Base-by-base conservation (phyloP, 495 filamentous ascomycete species). In the Massariosphaeria phaeospora region DNA sequence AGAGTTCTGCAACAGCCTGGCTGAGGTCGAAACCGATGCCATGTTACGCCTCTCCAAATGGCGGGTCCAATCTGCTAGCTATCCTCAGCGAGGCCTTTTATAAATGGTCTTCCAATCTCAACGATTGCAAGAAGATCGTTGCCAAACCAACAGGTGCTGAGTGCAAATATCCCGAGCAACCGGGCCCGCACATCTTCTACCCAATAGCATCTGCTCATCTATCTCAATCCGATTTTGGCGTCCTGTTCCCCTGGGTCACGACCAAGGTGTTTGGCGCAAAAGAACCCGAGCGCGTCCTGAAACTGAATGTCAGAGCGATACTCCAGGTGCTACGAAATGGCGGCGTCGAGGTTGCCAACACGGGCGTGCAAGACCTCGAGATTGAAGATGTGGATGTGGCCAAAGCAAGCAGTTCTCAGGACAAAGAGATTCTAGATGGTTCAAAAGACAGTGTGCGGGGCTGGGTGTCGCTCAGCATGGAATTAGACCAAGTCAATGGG, bases 221-320 rank as follows among this genome's bases (percentile, higher is more conserved):
- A 20, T 81, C 71, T 30, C 87, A 90, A 69, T 82, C 77, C 13
- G 87, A 91, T 61, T 91, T 89, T 65, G 86, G 82, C n/a, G 64
- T 88, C 10, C 67, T 91, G 17, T 90, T 89, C 63, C 85, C 88
- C 0, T 79, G 78, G 70, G 59, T 85, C 18, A 82, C 80, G 20
- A 76, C 73, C 43, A 71, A 70, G 44, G 70, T 82, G 7, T 79
- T 84, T 58, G 74, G 75, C 3, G 76, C 75, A 1, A 78, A 82
- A 52, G 75, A 81, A 43, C 84, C 85, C 0, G 81, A 82, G 58
- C 68, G 80, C 1, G 75, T 79, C 0, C 62, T 90, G 33, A 69
- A 76, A 39, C 67, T 89, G 18, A 89, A 90, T 51, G 67, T 75
- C 3, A 65, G 85, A 2, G 84, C 84, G 3, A 72, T 78, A 18